Evolutionary conservation across 1,284 basidiomycete species (phyloP).

Genomic region (Neolentinus lepideus): DNA sequence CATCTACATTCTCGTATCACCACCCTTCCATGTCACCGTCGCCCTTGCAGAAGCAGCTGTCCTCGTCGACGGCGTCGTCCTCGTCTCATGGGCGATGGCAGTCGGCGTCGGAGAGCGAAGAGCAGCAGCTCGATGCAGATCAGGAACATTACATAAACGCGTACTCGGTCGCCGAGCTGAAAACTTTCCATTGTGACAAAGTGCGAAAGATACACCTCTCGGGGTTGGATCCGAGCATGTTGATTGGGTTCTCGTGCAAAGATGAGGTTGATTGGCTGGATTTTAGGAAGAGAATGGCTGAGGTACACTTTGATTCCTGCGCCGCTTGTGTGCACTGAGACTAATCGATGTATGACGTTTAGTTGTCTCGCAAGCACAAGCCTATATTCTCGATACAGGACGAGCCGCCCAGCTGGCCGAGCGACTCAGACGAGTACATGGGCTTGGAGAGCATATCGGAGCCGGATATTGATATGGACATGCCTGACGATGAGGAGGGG

Average conservation of each 20-base stretch:
- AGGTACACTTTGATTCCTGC: constrained; percentile 34
- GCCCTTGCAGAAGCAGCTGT: constrained; percentile 54
- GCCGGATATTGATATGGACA: constrained; percentile 52
- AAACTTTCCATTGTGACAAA: constrained; percentile 91
- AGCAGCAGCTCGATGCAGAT: constrained; percentile 29
- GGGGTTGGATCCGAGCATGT: constrained; percentile 94
- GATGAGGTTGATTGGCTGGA: constrained; percentile 83
- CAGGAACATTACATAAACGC: constrained; percentile 58
- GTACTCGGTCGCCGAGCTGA: constrained; percentile 61
- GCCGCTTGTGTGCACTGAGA: background rate
- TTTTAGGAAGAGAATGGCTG: constrained; percentile 64
- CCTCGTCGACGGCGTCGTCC: constrained; percentile 33
- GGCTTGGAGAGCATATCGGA: constrained; percentile 78
- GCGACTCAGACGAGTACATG: constrained; percentile 66
- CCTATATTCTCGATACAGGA: constrained; percentile 81
- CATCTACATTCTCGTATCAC: constrained; percentile 47
- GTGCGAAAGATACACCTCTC: constrained; percentile 90
- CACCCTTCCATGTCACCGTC: constrained; percentile 49
- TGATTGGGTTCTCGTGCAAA: constrained; percentile 86
- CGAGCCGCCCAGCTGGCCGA: constrained; percentile 79
- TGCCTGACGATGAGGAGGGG: constrained; percentile 30
- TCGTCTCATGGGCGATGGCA: constrained; percentile 25
- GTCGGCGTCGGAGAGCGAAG: constrained; percentile 24
- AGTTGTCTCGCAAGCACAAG: constrained; percentile 54
- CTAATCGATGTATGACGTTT: background rate